Base-by-base conservation (phyloP, 2,329 filamentous ascomycete species). In the Apiospora kogelbergensis region DNA sequence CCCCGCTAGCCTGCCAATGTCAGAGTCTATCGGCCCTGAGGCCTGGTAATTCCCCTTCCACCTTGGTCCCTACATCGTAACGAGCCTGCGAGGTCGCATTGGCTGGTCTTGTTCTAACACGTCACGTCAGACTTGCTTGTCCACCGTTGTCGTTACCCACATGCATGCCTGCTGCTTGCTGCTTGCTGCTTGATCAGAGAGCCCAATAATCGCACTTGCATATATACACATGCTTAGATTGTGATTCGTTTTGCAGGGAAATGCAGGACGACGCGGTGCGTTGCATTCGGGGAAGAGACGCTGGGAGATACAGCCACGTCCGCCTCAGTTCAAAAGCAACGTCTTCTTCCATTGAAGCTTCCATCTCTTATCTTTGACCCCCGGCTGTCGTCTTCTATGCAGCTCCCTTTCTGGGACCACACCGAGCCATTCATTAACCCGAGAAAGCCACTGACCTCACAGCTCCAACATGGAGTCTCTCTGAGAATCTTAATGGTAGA, bases 361-460 rank as follows among this genome's bases (percentile, higher is more conserved):
- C 76, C 71, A 78, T 76, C 73, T 45, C 73, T 77, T 78, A 78
- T 78, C 75, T 76, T 70, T 70, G 71, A 71, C 26, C 71, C 74
- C 73, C 20, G 26, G 73, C 70, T 71, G 60, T 71, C 68, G 72
- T 72, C 66, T 77, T 78, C 76, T 74, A 72, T 76, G 74, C 76
- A 78, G 75, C 76, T 78, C 76, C 76, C 75, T 71, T 67, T 74
- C 77, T 76, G 60, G 76, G 76, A 73, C 69, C 67, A 67, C 63
- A 70, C 75, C 74, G 73, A 69, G 68, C 71, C 67, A 60, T 37
- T 9, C 30, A 37, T 20, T n/a, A 37, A 37, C 20, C 9, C 13
- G 30, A 60, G 26, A n/a, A 10, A 60, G 30, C 17, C 17, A 37
- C 9, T 60, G 20, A 37, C 30, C 33, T 37, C 17, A 22, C 17